These are phyloP conservation scores for Amanita fuliginea DNA, from an alignment of 768 basidiomycete species.

Conservation along the genomic window DNA sequence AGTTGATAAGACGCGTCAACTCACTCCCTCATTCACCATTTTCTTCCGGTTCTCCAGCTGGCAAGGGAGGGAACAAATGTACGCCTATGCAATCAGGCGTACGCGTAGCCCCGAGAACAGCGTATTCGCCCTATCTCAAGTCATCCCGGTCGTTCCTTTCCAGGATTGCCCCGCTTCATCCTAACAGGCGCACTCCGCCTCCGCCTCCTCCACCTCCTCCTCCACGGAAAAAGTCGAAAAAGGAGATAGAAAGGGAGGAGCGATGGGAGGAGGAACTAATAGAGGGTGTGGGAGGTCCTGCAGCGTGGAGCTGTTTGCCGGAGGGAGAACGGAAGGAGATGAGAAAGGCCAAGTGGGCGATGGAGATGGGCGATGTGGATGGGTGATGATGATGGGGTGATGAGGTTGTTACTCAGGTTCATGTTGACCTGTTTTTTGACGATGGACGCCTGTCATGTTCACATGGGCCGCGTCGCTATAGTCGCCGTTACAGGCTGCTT, in stretches of 20 bases:
- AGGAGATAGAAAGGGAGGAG: conserved; percentile 65
- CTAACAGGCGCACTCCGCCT: conserved; percentile 62
- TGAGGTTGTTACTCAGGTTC: neutral
- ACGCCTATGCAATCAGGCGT: conserved; percentile 7
- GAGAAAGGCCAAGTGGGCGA: conserved; percentile 49
- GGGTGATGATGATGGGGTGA: conserved; percentile 22
- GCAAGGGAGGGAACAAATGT: conserved; percentile 11
- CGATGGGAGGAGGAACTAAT: conserved; percentile 73
- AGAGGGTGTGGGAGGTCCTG: conserved; percentile 62
- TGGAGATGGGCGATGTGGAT: conserved; percentile 52
- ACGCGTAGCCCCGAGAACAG: conserved; percentile 13
- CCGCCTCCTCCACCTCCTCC: conserved; percentile 63
- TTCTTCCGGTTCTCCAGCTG: conserved; percentile 17
- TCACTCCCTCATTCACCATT: conserved; percentile 58
- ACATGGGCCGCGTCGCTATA: too few species aligned
- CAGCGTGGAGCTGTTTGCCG: conserved; percentile 36
- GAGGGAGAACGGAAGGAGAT: conserved; percentile 42
- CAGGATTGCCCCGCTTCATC: conserved; percentile 66
- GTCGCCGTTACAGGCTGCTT: too few species aligned
- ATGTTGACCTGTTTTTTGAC: neutral
- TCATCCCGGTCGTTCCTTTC: conserved; percentile 51
- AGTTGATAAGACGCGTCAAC: conserved; percentile 64
- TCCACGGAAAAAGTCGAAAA: conserved; percentile 70
- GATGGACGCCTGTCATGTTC: too few species aligned
- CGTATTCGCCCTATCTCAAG: conserved; percentile 59